These are phyloP conservation scores for Dothiorella sarmentorum DNA, from an alignment of 2,329 filamentous ascomycete species.

Conservation along the genomic window DNA sequence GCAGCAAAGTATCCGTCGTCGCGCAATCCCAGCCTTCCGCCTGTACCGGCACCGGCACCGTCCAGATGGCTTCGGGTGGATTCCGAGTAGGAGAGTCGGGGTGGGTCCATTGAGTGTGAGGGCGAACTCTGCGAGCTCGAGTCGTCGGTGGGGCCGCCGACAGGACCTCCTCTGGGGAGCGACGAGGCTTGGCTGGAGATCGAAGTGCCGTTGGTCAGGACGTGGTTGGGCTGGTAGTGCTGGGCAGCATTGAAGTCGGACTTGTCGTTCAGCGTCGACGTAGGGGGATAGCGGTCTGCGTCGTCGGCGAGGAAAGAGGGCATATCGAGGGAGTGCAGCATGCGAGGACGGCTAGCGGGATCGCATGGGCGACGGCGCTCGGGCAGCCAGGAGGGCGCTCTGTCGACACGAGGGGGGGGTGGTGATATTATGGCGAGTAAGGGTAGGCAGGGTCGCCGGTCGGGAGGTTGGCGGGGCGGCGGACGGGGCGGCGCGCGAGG, in stretches of 20 bases:
- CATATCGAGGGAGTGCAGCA: conserved; percentile 43
- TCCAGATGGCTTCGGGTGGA: conserved; percentile 17
- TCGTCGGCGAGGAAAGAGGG: conserved; percentile 50
- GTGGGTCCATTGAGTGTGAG: conserved; percentile 20
- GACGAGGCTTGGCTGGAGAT: conserved; percentile 37
- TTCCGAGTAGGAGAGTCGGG: conserved; percentile 25
- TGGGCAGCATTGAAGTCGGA: conserved; percentile 20
- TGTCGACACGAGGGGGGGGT: conserved; percentile 11
- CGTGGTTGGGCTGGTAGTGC: conserved; percentile 31
- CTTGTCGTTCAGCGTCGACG: conserved; percentile 24
- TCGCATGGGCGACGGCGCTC: conserved; percentile 9
- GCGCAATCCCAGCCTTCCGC: conserved; percentile 24
- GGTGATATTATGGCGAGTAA: background rate
- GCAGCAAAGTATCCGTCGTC: conserved; percentile 49
- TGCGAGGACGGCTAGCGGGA: conserved; percentile 32
- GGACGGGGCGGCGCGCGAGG: too few relatives aligned
- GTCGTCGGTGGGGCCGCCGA: conserved; percentile 23
- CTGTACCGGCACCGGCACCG: background rate
- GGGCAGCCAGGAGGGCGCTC: conserved; percentile 12
- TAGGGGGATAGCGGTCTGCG: conserved; percentile 30
- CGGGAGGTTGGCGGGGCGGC: too few relatives aligned
- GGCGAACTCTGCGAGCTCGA: conserved; percentile 26
- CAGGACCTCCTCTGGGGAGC: conserved; percentile 29
- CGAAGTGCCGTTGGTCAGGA: conserved; percentile 29
- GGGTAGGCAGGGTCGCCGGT: conserved; percentile 4